Percentiles rank a stretch among this genome's conserved stretches.
phyloP scores from a whole-genome alignment of 2,329 filamentous ascomycete genomes.

The Thielaviopsis euricoi region DNA sequence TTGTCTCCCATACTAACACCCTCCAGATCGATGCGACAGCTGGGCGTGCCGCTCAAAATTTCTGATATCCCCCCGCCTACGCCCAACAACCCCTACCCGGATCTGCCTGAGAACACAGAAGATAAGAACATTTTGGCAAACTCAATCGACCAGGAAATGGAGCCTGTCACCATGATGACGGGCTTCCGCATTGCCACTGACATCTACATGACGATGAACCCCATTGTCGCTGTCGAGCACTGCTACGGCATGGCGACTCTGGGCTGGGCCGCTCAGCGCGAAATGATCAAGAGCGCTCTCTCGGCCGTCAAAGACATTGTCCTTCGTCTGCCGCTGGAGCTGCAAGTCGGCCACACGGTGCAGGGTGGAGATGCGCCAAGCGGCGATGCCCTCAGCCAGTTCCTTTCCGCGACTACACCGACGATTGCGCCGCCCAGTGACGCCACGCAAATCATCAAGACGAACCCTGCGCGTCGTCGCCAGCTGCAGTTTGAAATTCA shows the following conservation, averaged over 20 bases:
- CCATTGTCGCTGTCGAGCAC: constrained; percentile 62
- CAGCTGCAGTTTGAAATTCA: constrained; percentile 72
- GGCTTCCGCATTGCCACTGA: constrained; percentile 70
- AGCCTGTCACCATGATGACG: constrained; percentile 51
- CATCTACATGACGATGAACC: constrained; percentile 67
- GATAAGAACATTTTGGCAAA: constrained; percentile 63
- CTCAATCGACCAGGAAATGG: constrained; percentile 52
- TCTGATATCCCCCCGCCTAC: constrained; percentile 63
- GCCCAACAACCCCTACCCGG: constrained; percentile 58
- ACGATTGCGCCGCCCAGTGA: constrained; percentile 29
- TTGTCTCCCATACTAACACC: constrained; percentile 12
- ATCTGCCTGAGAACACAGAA: constrained; percentile 66
- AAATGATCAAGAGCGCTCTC: constrained; percentile 54
- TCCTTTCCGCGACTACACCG: constrained; percentile 24
- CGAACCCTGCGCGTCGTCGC: constrained; percentile 33
- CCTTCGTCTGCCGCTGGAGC: constrained; percentile 49
- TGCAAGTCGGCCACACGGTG: constrained; percentile 35
- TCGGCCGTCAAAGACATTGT: constrained; percentile 53
- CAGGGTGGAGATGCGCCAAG: constrained; percentile 16
- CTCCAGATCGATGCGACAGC: constrained; percentile 56
- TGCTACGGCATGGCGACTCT: constrained; percentile 65
- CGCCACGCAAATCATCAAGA: constrained; percentile 31
- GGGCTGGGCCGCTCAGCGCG: constrained; percentile 63
- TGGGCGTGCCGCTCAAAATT: constrained; percentile 56
- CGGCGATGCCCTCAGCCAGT: constrained; percentile 15